Conservation (phyloP, 1,284 basidiomycete genomes). For the Irpex sp. region DNA sequence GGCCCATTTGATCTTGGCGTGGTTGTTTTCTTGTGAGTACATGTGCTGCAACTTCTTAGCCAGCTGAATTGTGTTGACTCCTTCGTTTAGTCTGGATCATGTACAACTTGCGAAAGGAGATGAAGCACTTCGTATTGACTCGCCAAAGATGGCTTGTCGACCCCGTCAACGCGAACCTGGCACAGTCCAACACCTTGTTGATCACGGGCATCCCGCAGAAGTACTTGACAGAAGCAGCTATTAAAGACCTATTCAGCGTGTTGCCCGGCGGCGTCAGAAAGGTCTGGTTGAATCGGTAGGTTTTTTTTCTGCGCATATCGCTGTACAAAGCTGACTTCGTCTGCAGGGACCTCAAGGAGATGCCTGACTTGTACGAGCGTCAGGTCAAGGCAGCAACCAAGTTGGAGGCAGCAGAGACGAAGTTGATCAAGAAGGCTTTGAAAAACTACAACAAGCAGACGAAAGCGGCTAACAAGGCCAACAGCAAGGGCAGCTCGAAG, state of each 20-base stretch:
- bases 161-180: slow-evolving; percentile 63
- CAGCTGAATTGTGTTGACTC: background rate
- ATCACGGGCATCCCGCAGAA: slow-evolving; percentile 86
- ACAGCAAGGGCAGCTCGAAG: slow-evolving; percentile 23
- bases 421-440: slow-evolving; percentile 69
- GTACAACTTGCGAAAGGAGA: slow-evolving; percentile 78
- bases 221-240: slow-evolving; percentile 64
- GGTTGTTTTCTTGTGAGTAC: slow-evolving; percentile 70
- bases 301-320: background rate
- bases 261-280: slow-evolving; percentile 84
- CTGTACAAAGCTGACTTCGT: background rate
- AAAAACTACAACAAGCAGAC: slow-evolving; percentile 56
- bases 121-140: slow-evolving; percentile 75
- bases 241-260: slow-evolving; percentile 66
- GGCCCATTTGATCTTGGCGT: slow-evolving; percentile 73
- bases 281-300: slow-evolving; percentile 78
- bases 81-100: slow-evolving; percentile 68
- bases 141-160: slow-evolving; percentile 86
- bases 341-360: slow-evolving; percentile 67
- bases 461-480: slow-evolving; percentile 29
- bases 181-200: slow-evolving; percentile 86
- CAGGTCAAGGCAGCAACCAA: slow-evolving; percentile 72
- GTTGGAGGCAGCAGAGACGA: slow-evolving; percentile 83
- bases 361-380: slow-evolving; percentile 81
- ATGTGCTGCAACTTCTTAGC: background rate